Base-by-base conservation (phyloP, 1,284 basidiomycete genomes). In the Ceratobasidium sp. region DNA sequence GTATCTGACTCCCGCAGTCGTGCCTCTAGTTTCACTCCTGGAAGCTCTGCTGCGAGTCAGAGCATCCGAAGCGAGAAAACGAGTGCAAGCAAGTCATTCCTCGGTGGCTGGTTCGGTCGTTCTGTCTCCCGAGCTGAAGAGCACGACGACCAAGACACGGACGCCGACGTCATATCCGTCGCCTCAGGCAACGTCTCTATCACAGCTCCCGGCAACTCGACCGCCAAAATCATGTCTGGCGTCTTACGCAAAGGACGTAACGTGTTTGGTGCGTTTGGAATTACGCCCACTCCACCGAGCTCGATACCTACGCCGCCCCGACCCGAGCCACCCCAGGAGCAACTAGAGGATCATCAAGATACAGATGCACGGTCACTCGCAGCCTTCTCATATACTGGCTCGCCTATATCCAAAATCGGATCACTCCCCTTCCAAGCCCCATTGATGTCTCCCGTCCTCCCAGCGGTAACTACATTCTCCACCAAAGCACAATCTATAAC, bases 371-470 rank as follows among this genome's bases (percentile, higher is more conserved):
- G 44, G 10, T 33, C 66, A 18, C n/a, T 20, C 18, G 10, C 63
- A 15, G 42, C 42, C 3, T 28, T 67, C 26, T 76, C 73, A 1
- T 67, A 76, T 20, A 23, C 63, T 1, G 55, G 73, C 53, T 76
- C 73, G 23, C 73, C 73, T n/a, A 64, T 51, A 13, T 66, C 73
- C 9, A 76, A 64, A 58, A 53, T 67, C 53, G n/a, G 46, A 12
- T 44, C 73, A 15, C 53, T 76, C n/a, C 73, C 73, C 10, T 76
- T 76, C 49, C 73, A 76, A 49, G 51, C 73, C 7, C 73, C 58
- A 79, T 26, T 83, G 40, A 80, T 81, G n/a, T 83, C 84, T 10
- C 83, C 83, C 3, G 75, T 81, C 77, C 39, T 79, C 82, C 69
- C 77, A 81, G 28, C 81, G 82, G 13, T 80, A 80, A 18, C 81